Conservation (phyloP, 768 basidiomycete genomes). For the Cystobasidium ongulense region DNA sequence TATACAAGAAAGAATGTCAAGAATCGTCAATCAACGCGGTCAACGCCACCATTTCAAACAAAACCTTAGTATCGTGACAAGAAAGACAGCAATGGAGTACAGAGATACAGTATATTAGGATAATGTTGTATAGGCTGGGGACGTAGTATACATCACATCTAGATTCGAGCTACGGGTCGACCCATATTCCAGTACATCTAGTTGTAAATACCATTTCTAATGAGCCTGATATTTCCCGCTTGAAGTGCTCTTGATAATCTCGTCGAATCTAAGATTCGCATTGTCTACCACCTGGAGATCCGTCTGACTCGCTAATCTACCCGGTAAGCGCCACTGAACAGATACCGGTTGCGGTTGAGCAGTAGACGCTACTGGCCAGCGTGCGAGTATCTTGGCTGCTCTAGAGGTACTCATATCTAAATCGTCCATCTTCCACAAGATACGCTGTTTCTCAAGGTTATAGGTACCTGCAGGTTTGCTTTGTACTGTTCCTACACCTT, state of each 20-base stretch:
- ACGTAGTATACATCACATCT: no score
- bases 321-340: slow-evolving; percentile 44
- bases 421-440: slow-evolving; percentile 43
- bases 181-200: no score
- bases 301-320: slow-evolving; percentile 43
- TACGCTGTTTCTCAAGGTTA: slow-evolving; percentile 41
- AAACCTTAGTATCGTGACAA: no score
- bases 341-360: slow-evolving; percentile 42
- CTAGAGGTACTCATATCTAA: slow-evolving; percentile 5
- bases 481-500: slow-evolving; percentile 44
- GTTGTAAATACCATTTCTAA: background rate
- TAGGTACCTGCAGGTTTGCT: slow-evolving; percentile 48
- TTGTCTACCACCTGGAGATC: slow-evolving; percentile 44
- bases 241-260: slow-evolving; percentile 14
- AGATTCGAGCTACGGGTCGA: no score
- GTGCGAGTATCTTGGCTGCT: slow-evolving; percentile 45
- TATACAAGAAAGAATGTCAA: background rate
- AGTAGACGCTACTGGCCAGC: slow-evolving; percentile 41
- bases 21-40: no score
- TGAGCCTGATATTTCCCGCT: slow-evolving; percentile 29
- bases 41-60: no score
- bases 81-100: background rate
- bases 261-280: background rate
- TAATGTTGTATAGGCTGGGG: background rate
- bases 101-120: background rate